Evolutionary conservation across 371 early-diverging fungal genomes (phyloP).

Genomic region (Globomyces sp.): DNA sequence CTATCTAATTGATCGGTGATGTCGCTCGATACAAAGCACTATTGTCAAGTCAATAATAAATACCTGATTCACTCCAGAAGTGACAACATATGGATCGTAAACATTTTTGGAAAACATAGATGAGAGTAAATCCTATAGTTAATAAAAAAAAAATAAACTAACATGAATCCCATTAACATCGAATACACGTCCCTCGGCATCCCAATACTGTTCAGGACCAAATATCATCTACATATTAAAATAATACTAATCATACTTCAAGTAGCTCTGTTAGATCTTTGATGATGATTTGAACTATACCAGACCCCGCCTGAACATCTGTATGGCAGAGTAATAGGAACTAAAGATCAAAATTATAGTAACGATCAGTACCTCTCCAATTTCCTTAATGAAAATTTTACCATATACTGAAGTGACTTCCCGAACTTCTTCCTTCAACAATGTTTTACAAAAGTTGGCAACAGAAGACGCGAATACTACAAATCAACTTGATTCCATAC

Average conservation of each 20-base stretch:
- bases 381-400: conserved; percentile 45
- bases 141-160: conserved; percentile 36
- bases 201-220: conserved; percentile 49
- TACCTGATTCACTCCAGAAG: conserved; percentile 48
- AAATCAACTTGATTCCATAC: too few relatives aligned
- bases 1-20: conserved; percentile 51
- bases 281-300: conserved; percentile 44
- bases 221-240: conserved; percentile 42
- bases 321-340: conserved; percentile 53
- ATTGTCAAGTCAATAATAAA: background rate
- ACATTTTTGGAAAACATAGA: conserved; percentile 31
- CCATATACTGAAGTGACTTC: conserved; percentile 47
- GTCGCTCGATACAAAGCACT: conserved; percentile 44
- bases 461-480: conserved; percentile 52
- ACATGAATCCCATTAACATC: conserved; percentile 55
- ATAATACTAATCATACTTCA: conserved; percentile 35
- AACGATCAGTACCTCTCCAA: conserved; percentile 38
- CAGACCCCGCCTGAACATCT: conserved; percentile 37
- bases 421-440: conserved; percentile 51
- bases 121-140: too few relatives aligned
- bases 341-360: conserved; percentile 22
- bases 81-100: conserved; percentile 46
- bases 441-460: conserved; percentile 50
- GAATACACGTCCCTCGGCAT: conserved; percentile 42
- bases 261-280: conserved; percentile 46